These are phyloP conservation scores for Chrysosporium queenslandicum DNA, from an alignment of 2,329 filamentous ascomycete genomes.

Conservation along the genomic window DNA sequence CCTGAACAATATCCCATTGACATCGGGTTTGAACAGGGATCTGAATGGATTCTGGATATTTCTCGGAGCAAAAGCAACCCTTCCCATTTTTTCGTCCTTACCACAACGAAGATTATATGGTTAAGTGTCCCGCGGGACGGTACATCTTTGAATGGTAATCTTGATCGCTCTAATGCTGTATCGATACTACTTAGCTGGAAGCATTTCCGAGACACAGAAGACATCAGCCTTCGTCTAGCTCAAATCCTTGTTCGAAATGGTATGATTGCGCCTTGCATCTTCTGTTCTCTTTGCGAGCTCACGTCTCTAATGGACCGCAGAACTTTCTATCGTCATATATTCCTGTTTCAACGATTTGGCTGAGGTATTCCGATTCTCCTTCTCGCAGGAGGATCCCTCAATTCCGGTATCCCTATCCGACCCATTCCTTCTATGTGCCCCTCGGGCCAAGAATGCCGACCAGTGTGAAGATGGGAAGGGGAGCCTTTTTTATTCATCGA, in stretches of 20 bases:
- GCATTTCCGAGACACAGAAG: constrained; percentile 47
- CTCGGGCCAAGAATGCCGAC: constrained; percentile 10
- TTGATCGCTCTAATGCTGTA: constrained; percentile 24
- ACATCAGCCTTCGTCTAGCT: constrained; percentile 41
- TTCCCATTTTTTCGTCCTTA: constrained; percentile 44
- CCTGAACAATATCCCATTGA: constrained; percentile 26
- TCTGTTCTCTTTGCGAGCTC: neutral
- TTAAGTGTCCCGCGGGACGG: constrained; percentile 31
- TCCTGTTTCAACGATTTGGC: constrained; percentile 31
- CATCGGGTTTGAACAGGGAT: constrained; percentile 28
- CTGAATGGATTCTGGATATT: constrained; percentile 48
- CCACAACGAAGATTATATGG: constrained; percentile 42
- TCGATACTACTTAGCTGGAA: constrained; percentile 39
- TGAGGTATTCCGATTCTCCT: constrained; percentile 27
- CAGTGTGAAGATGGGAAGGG: neutral
- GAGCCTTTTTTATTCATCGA: constrained; percentile 22
- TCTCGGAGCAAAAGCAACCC: constrained; percentile 34
- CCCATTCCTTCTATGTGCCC: constrained; percentile 27
- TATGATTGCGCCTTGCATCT: constrained; percentile 18
- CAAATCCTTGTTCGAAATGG: constrained; percentile 27
- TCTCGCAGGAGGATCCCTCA: constrained; percentile 19
- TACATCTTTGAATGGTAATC: constrained; percentile 13
- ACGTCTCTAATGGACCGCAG: constrained; percentile 20
- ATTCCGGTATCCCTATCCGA: constrained; percentile 25
- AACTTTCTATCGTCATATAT: constrained; percentile 32